These are phyloP conservation scores for Scenedesmus sp. DNA, from an alignment of 163 green algal species.

Conservation along the genomic window DNA sequence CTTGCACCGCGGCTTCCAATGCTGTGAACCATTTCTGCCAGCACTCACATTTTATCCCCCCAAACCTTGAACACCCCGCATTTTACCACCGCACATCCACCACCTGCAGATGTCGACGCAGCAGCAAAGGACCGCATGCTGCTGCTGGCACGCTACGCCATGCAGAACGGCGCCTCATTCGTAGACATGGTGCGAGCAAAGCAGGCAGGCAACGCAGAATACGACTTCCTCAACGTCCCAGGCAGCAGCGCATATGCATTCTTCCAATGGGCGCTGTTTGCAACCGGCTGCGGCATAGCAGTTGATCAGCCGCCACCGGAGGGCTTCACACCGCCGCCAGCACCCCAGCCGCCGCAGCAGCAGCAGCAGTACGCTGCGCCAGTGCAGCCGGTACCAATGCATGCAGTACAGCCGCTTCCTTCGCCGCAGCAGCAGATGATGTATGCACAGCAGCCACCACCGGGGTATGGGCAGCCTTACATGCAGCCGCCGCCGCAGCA, in stretches of 20 bases:
- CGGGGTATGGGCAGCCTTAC: background rate
- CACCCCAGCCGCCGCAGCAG: constrained; percentile 5
- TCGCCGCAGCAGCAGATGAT: background rate
- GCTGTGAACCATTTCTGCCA: background rate
- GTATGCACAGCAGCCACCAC: constrained; percentile 9
- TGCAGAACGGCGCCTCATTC: constrained; percentile 61
- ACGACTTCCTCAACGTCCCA: constrained; percentile 67
- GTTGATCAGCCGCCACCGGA: constrained; percentile 51
- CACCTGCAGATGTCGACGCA: constrained; percentile 68
- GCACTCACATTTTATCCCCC: background rate
- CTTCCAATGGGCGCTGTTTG: constrained; percentile 73
- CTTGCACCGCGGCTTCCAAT: background rate
- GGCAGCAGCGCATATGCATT: constrained; percentile 56
- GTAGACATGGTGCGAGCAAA: constrained; percentile 64
- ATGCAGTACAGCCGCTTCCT: constrained; percentile 25
- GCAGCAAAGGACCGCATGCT: constrained; percentile 64
- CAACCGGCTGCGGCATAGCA: constrained; percentile 52
- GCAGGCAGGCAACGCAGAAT: constrained; percentile 73
- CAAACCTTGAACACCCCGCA: background rate
- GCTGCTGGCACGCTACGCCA: constrained; percentile 66
- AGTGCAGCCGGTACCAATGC: background rate
- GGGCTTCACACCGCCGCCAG: constrained; percentile 14
- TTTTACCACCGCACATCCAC: constrained; percentile 46
- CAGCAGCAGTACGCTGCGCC: constrained; percentile 13
- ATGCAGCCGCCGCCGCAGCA: constrained; percentile 19